Evolutionary conservation across 139 green algal genomes (phyloP), one percentile per base, ranked within the genome.

Genomic region (Chlamydomonas urium): DNA sequence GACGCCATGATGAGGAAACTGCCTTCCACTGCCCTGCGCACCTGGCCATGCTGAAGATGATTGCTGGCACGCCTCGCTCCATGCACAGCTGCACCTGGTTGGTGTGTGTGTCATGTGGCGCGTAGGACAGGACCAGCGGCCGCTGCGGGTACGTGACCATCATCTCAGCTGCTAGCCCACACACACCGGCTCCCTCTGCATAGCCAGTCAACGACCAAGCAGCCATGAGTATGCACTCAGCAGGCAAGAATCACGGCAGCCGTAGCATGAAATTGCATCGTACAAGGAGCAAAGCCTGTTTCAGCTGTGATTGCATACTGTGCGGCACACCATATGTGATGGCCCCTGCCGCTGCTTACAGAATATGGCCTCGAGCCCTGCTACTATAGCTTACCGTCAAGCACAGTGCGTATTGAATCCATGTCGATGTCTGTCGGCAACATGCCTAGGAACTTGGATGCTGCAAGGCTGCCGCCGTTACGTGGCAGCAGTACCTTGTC

Each of bases 1-100:
- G n/a, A n/a, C n/a, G n/a, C n/a, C n/a, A n/a, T n/a, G n/a, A n/a
- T n/a, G n/a, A n/a, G n/a, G n/a, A n/a, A n/a, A n/a, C n/a, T n/a
- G n/a, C n/a, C n/a, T n/a, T n/a, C n/a, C n/a, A n/a, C n/a, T n/a
- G n/a, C n/a, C n/a, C 5, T 62, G 53, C 24, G 53, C 53, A 68
- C 60, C 63, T 56, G 5, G 63, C 63, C 63, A 71, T 71, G 63
- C 17, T 32, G 63, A 71, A 71, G 63, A 71, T 56, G 63, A 71
- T 71, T 21, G 63, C 37, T 8, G 63, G 63, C 63, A 71, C 63
- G 6, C 63, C 63, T 19, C 63, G 36, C 63, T 71, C 63, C 63
- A 67, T 38, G 60, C 60, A 67, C 60, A 67, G 32, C 33, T 67
- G 60, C 31, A 67, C 60, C 36, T 71, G 63, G 36, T 57, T 71